Base-by-base conservation (phyloP, 768 basidiomycete species). In the Butyriboletus loyo region DNA sequence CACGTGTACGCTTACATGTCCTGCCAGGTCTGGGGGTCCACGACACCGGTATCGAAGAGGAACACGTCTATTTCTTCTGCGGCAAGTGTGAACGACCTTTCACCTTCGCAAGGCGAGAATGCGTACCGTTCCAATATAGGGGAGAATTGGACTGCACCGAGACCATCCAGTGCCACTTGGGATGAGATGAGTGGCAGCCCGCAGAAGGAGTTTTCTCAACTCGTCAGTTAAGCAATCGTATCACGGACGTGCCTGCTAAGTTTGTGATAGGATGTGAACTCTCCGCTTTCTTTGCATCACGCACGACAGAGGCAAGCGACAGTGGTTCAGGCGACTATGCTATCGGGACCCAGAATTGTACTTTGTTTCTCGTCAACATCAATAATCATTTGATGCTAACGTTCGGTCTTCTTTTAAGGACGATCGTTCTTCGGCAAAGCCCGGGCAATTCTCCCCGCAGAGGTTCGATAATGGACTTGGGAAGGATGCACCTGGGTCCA, bases 41-140 rank as follows among this genome's bases (percentile, higher is more conserved):
- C 73, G 36, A 64, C 77, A 27, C 75, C 80, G 35, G 68, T 73
- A 27, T 77, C 83, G 5, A 77, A 75, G 60, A 76, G 83, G 56
- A 85, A 85, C 58, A 72, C 83, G 21, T 86, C 86, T 7, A 75
- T 77, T 34, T 85, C 85, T 34, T 86, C 85, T 5, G 77, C 74
- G 19, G 65, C 81, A 17, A 82, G 83, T 59, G 68, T 72, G 19
- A 75, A 73, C 14, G 84, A 85, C 25, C 58, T 78, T 19, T 69
- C 77, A 10, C 67, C 76, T 30, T 70, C 71, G 8, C 76, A 77
- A 50, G 61, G 67, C 14, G 84, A 84, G 51, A 56, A 72, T 37
- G 66, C 65, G 48, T 83, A 77, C 56, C 81, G 79, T 44, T 60
- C 75, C 21, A 75, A 70, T 52, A 63, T 79, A 19, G 70, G 66